Base-by-base conservation (phyloP, 1,284 basidiomycete genomes). In the Golubevia sp. region DNA sequence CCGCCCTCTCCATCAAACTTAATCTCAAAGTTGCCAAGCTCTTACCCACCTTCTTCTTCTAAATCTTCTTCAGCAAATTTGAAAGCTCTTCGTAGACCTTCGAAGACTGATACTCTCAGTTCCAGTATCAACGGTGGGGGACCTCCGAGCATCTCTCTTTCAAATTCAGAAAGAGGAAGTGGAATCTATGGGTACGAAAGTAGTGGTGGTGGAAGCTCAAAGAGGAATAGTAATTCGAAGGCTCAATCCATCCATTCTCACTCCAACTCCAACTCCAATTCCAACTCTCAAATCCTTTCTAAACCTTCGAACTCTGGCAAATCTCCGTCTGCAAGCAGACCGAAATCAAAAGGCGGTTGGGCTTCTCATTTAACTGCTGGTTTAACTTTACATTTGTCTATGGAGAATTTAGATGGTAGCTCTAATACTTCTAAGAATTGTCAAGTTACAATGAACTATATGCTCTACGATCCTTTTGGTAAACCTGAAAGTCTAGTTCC, bases 391-490 rank as follows among this genome's bases (percentile, higher is more conserved):
- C 74, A 76, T 54, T 58, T 77, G 30, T 5, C 48, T 74, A 74
- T 20, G 65, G 68, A 25, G 73, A 73, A n/a, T 58, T 62, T 13
- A 58, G 64, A 15, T 59, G 70, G 3, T 50, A 49, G 1, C 48
- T 57, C 20, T 5, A 3, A 3, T 34, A 5, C 30, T 34, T 5
- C 5, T 34, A 34, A 11, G 11, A 11, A 11, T 5, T 34, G 30
- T 34, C 68, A 59, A 34, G 56, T 74, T 60, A 66, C 61, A 34
- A 62, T 77, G 64, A 59, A 56, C 27, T 77, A 77, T 44, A 68
- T 76, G 26, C 61, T 53, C 48, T 77, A 77, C 62, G 76, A 77
- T 51, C 76, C 76, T 1, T 77, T 77, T 23, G 73, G 73, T 25
- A 51, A 64, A 48, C 66, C 70, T 2, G 76, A 77, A 38, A 56